Evolutionary conservation across 345 rosid species (phyloP).

Genomic region (Cardiospermum halicacabum): DNA sequence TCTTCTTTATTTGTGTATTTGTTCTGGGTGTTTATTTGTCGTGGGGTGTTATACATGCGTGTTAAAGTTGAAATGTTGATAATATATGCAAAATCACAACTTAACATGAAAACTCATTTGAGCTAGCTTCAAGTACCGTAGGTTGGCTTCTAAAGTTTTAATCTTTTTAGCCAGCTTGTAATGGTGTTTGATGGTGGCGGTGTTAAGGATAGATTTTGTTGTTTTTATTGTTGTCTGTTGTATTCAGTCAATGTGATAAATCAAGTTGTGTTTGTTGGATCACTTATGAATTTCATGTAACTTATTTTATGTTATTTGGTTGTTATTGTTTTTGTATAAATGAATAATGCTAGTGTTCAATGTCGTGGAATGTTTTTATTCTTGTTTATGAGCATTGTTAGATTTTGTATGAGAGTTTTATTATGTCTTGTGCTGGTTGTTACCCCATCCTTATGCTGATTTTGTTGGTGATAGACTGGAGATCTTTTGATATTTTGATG

Average conservation of each 20-base stretch:
- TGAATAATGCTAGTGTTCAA: too few species aligned
- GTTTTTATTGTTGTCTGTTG: too few species aligned
- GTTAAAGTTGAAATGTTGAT: slow-evolving; percentile 6
- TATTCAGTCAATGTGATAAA: slow-evolving; percentile 17
- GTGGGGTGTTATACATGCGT: background rate
- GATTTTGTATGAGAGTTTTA: background rate
- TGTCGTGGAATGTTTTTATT: slow-evolving; percentile 19
- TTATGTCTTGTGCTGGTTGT: background rate
- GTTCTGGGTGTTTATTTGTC: background rate
- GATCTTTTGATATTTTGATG: slow-evolving; percentile 1
- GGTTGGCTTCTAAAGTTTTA: slow-evolving; percentile 30
- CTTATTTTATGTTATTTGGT: slow-evolving; percentile 25
- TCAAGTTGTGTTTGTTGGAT: slow-evolving; percentile 27
- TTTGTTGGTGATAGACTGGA: slow-evolving; percentile 15
- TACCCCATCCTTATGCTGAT: background rate
- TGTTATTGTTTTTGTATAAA: slow-evolving; percentile 12
- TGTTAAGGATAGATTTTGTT: too few species aligned
- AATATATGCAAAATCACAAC: slow-evolving; percentile 28
- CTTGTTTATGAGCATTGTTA: slow-evolving; percentile 17
- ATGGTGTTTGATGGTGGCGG: slow-evolving; percentile 26
- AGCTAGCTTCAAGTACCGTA: slow-evolving; percentile 27
- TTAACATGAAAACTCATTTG: slow-evolving; percentile 35
- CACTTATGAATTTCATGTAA: slow-evolving; percentile 23
- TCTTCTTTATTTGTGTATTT: background rate
- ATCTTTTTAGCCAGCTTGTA: slow-evolving; percentile 14